Percentiles rank a stretch among this genome's conserved stretches.
Conservation (phyloP, 164 flowering plant genomes). For the Hamamelis virginiana region DNA sequence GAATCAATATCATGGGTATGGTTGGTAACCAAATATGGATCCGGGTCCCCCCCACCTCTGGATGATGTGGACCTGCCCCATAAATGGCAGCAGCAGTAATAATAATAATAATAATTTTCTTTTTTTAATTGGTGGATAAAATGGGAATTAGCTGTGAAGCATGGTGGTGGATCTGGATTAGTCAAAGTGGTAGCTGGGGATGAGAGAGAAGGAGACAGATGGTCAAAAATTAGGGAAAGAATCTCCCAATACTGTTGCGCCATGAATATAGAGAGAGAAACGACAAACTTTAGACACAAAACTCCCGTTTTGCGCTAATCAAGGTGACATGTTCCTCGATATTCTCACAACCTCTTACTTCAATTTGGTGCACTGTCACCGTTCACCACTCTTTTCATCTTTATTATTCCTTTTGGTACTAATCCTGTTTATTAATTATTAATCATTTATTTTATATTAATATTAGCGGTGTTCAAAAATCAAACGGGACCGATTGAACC, state of each 20-base stretch:
- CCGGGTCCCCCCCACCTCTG: no score
- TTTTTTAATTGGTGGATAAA: no score
- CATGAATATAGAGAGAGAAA: background rate
- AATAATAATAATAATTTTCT: no score
- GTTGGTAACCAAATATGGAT: no score
- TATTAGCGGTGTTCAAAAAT: no score
- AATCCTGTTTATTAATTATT: no score
- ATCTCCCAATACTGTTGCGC: background rate
- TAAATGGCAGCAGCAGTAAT: no score
- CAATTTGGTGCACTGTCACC: background rate
- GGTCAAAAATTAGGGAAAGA: conserved; percentile 14
- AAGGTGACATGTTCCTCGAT: conserved; percentile 22
- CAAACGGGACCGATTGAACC: no score
- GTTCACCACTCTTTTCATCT: background rate
- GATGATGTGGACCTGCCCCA: no score
- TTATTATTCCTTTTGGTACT: background rate
- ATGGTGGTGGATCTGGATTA: background rate
- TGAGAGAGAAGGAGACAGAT: conserved; percentile 4
- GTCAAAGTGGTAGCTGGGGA: conserved; percentile 13
- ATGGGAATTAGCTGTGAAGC: no score
- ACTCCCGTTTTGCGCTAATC: conserved; percentile 15
- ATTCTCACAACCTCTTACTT: conserved; percentile 2
- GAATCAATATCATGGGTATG: no score
- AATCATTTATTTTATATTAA: no score
- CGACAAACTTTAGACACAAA: conserved; percentile 17